These are phyloP conservation scores for Spergularia azorica DNA, from an alignment of 179 eudicot genomes.

Conservation along the genomic window DNA sequence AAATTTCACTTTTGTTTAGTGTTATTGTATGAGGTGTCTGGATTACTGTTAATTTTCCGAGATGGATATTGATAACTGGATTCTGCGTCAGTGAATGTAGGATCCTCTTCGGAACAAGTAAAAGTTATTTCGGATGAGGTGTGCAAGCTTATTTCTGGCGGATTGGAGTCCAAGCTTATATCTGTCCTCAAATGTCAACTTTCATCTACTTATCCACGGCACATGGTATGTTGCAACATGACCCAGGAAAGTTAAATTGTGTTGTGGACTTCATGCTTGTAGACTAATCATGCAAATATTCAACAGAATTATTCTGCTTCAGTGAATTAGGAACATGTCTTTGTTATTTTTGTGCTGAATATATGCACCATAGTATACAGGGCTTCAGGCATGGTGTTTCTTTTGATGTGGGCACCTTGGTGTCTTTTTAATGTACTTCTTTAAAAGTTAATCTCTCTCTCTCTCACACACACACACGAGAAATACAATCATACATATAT, in stretches of 20 bases:
- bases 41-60: neutral
- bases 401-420: no score
- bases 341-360: no score
- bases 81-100: slow-evolving; percentile 57
- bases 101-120: slow-evolving; percentile 43
- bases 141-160: slow-evolving; percentile 63
- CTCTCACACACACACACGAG: no score
- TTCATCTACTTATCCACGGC: slow-evolving; percentile 57
- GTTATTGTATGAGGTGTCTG: neutral
- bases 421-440: no score
- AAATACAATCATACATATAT: no score
- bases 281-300: no score
- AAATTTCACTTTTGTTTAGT: neutral
- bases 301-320: no score
- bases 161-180: slow-evolving; percentile 68
- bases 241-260: neutral
- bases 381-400: no score
- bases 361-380: no score
- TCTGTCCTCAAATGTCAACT: slow-evolving; percentile 55
- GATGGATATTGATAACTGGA: slow-evolving; percentile 5
- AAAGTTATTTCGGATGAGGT: slow-evolving; percentile 50
- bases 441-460: no score
- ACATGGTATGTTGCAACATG: slow-evolving; percentile 59
- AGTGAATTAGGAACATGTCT: no score
- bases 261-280: neutral